A percentile compares a stretch with the other conserved stretches of the same genome.
phyloP scores from a whole-genome alignment of 345 rosid species.

The Hibiscus syriacus region DNA sequence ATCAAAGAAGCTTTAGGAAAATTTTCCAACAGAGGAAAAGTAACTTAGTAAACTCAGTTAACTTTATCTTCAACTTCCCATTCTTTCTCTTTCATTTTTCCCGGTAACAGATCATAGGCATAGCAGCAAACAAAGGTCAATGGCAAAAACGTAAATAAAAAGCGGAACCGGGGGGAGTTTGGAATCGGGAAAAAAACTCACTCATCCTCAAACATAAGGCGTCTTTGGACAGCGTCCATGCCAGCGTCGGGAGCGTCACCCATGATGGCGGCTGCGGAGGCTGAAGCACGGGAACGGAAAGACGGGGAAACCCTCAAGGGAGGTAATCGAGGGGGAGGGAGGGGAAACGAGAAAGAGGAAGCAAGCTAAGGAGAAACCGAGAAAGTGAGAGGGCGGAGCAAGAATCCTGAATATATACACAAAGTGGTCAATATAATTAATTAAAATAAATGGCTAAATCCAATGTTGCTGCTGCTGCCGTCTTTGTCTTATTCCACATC shows the following conservation, averaged over 20 bases:
- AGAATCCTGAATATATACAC: too few species aligned
- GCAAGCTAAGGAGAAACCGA: conserved; percentile 8
- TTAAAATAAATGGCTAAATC: too few species aligned
- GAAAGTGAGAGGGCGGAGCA: conserved; percentile 12
- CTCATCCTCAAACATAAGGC: conserved; percentile 99
- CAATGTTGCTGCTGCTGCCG: too few species aligned
- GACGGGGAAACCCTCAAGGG: conserved; percentile 17
- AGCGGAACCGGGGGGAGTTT: neutral
- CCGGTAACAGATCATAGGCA: neutral
- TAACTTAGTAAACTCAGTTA: neutral
- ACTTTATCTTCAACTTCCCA: neutral
- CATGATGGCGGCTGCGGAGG: conserved; percentile 37
- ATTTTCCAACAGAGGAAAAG: neutral
- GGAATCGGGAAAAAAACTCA: conserved; percentile 11
- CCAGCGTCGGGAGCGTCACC: conserved; percentile 46
- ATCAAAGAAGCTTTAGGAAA: neutral
- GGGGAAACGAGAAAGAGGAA: conserved; percentile 6
- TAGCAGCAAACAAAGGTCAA: neutral
- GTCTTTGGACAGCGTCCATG: conserved; percentile 98
- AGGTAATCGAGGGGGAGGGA: neutral
- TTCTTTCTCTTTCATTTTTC: neutral
- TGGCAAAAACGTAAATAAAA: neutral
- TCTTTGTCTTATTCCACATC: too few species aligned
- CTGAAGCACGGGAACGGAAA: conserved; percentile 2
- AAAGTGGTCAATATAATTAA: too few species aligned